Conservation (phyloP, 352 stramenopile genomes). For the Blastocystis sp. region DNA sequence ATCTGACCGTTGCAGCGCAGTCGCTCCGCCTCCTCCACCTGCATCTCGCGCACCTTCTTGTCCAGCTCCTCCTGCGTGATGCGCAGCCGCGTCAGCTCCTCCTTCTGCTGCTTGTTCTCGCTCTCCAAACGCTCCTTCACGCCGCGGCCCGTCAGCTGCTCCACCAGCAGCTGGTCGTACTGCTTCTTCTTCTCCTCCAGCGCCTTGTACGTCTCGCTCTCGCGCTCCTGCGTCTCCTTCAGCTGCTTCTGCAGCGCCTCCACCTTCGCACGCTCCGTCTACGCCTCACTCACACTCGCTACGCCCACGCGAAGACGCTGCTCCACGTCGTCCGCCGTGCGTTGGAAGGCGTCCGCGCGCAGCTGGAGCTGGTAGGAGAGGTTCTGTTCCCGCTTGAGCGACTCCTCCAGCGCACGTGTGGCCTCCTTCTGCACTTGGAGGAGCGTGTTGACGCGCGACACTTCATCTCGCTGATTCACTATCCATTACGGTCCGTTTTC, state of each 20-base stretch:
- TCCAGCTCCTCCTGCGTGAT: constrained; percentile 34
- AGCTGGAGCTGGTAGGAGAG: constrained; percentile 20
- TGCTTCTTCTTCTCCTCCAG: constrained; percentile 34
- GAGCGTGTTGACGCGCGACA: neutral
- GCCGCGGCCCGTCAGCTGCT: neutral
- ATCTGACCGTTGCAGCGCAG: constrained; percentile 15
- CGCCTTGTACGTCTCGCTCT: constrained; percentile 25
- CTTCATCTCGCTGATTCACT: neutral
- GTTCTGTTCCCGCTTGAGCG: neutral
- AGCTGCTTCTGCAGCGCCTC: constrained; percentile 28
- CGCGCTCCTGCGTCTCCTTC: constrained; percentile 9
- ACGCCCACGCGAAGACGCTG: constrained; percentile 12
- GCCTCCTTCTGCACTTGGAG: constrained; percentile 12
- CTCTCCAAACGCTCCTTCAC: constrained; percentile 11
- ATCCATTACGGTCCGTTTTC: neutral
- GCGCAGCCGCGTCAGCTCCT: constrained; percentile 20
- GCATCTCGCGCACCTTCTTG: constrained; percentile 3
- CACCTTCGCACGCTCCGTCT: constrained; percentile 3
- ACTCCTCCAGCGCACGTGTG: neutral
- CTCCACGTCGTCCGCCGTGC: constrained; percentile 6
- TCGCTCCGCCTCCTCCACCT: constrained; percentile 16
- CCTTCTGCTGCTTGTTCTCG: neutral
- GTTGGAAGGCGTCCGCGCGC: neutral
- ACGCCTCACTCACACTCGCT: neutral
- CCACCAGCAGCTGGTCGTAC: constrained; percentile 49